phyloP scores from a whole-genome alignment of 2,329 filamentous ascomycete genomes.

The Dichotomopilus funicola region DNA sequence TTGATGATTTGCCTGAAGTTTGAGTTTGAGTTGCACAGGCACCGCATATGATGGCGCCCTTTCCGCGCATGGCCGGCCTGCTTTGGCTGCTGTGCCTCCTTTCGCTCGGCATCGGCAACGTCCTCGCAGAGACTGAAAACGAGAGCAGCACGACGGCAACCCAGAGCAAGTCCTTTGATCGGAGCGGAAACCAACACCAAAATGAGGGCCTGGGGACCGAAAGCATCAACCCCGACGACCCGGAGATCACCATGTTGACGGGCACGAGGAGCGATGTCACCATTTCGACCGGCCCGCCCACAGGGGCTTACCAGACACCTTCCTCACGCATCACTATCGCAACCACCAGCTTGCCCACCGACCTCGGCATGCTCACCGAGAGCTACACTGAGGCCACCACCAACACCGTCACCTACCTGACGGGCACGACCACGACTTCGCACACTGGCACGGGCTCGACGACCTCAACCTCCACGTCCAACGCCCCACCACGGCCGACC shows the following conservation, averaged over 20 bases:
- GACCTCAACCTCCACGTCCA: conserved; percentile 40
- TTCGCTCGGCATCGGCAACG: conserved; percentile 11
- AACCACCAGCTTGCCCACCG: conserved; percentile 24
- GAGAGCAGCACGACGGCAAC: conserved; percentile 15
- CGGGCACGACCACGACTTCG: conserved; percentile 31
- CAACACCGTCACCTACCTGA: conserved; percentile 14
- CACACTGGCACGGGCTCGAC: conserved; percentile 41
- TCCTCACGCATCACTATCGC: conserved; percentile 38
- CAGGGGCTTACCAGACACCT: conserved; percentile 40
- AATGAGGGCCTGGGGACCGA: conserved; percentile 10
- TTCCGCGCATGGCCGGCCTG: conserved; percentile 14
- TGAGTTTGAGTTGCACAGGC: neutral
- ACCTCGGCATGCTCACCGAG: conserved; percentile 20
- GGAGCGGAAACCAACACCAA: conserved; percentile 17
- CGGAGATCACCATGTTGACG: conserved; percentile 34
- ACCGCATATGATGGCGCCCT: conserved; percentile 11
- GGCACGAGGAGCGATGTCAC: conserved; percentile 26
- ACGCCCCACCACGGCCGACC: conserved; percentile 41
- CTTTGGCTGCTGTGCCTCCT: conserved; percentile 15
- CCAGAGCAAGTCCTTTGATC: too few species aligned
- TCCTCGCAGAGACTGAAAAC: conserved; percentile 4
- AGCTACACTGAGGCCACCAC: conserved; percentile 27
- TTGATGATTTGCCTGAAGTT: neutral
- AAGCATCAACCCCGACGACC: conserved; percentile 20
- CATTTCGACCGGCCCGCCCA: conserved; percentile 31